These are phyloP conservation scores for Coemansia sp. DNA, from an alignment of 192 early-diverging fungal species.

Conservation along the genomic window DNA sequence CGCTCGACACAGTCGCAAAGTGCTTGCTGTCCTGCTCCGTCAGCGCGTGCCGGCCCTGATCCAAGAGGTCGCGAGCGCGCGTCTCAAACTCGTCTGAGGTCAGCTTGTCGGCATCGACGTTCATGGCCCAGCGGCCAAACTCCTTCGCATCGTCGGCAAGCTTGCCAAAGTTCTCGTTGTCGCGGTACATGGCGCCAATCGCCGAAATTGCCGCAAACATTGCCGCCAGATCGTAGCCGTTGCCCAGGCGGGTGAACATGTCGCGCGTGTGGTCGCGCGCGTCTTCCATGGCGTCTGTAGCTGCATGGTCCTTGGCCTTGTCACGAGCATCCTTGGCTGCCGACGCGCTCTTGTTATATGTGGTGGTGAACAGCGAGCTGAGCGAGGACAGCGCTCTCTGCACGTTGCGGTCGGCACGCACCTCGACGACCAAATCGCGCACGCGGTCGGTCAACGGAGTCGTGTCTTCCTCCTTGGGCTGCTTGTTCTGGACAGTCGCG, in stretches of 20 bases:
- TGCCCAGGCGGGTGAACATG: slow-evolving; percentile 33
- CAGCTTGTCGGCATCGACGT: slow-evolving; percentile 40
- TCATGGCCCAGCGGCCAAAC: slow-evolving; percentile 43
- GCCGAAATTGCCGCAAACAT: slow-evolving; percentile 20
- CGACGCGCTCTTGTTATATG: slow-evolving; percentile 2
- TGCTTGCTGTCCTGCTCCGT: slow-evolving; percentile 34
- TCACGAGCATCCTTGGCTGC: slow-evolving; percentile 9
- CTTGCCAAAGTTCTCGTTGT: slow-evolving; percentile 29
- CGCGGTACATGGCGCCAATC: slow-evolving; percentile 27
- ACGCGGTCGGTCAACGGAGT: slow-evolving; percentile 28
- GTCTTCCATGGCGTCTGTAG: slow-evolving; percentile 24
- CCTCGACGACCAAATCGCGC: slow-evolving; percentile 36
- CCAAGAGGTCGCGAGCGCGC: slow-evolving; percentile 32
- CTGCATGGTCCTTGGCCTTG: slow-evolving; percentile 28
- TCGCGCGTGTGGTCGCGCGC: slow-evolving; percentile 21
- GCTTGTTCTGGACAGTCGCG: slow-evolving; percentile 29
- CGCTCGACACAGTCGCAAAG: slow-evolving; percentile 17
- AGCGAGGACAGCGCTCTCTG: slow-evolving; percentile 33
- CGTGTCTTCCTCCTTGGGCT: background rate
- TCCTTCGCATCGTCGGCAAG: slow-evolving; percentile 24
- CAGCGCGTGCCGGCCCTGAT: slow-evolving; percentile 21
- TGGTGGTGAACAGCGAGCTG: slow-evolving; percentile 22
- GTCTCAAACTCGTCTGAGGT: slow-evolving; percentile 37
- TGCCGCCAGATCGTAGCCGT: slow-evolving; percentile 33
- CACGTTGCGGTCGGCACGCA: slow-evolving; percentile 23